Evolutionary conservation across 1,284 basidiomycete genomes (phyloP), one percentile per base, ranked within the genome.

Genomic region (Boletellus deceptivus): DNA sequence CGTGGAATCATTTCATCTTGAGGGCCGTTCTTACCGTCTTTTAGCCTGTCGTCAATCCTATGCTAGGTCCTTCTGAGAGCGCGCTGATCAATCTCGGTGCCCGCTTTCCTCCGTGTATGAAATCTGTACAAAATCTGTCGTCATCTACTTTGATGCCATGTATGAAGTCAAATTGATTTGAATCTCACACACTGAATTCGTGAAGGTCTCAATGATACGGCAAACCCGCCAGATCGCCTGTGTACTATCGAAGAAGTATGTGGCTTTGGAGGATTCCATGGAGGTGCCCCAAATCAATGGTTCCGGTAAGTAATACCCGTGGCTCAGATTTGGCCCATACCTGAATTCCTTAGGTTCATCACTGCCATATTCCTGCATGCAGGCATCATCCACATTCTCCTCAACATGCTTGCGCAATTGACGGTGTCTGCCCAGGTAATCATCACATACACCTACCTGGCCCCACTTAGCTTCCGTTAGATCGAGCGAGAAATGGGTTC

Each of bases 51-150:
- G 84, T 95, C 56, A 97, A 97, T 66, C 88, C 87, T 7, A 97
- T 98, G 93, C 75, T 94, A 25, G 95, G 95, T 0, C 95, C 95
- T 1, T 89, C 91, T 0, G 80, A 81, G 37, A 84, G 86, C 40
- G 92, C 90, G 4, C 73, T 98, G 16, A 93, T 98, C 59, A 83
- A 89, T 57, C 75, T 93, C 43, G 95, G 89, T n/a, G 93, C 94
- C 16, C 89, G 96, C 16, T 98, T 95, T 64, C 91, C 91, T 8
- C 84, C 88, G 3, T 89, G 85, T 62, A 95, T 96, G 90, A 94
- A 93, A 62, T 57, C 71, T 27, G 82, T 94, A 25, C 53, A 72
- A 35, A 77, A 73, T 40, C 68, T 95, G 17, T 76, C 90, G 24
- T 75, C 79, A 8, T 77, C 78, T 3, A 82, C 81, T 4, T 61